A percentile compares a stretch with the other conserved stretches of the same genome.
Evolutionary conservation across 1,139 yeast genomes (phyloP).

Genomic region (Geotrichum candidum): DNA sequence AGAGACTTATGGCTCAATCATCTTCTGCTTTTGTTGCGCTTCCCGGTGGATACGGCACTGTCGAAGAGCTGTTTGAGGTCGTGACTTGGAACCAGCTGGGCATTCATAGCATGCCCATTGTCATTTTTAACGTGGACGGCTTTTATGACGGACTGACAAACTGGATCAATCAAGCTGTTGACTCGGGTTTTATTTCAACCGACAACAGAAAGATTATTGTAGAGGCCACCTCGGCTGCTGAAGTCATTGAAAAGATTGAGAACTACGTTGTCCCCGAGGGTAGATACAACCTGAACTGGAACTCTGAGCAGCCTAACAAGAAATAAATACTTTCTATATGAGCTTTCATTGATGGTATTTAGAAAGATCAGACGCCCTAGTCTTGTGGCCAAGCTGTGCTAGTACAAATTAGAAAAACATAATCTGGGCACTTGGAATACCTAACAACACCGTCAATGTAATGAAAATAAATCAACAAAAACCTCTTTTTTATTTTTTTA

Average conservation of each 20-base stretch:
- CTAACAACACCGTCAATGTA: no score
- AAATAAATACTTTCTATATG: background rate
- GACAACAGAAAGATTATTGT: slow-evolving; percentile 63
- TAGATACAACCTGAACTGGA: slow-evolving; percentile 71
- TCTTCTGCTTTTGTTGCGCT: slow-evolving; percentile 84
- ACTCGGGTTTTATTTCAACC: slow-evolving; percentile 60
- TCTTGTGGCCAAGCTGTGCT: no score
- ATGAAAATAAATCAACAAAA: background rate
- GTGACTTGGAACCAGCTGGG: slow-evolving; percentile 89
- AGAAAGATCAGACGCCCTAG: no score
- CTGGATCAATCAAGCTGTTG: slow-evolving; percentile 38
- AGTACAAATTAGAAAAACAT: no score
- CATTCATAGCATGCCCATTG: slow-evolving; percentile 75
- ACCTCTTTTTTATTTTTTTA: background rate
- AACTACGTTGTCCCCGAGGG: slow-evolving; percentile 67
- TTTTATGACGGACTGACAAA: slow-evolving; percentile 65
- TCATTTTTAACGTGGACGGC: slow-evolving; percentile 71
- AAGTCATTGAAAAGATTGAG: slow-evolving; percentile 48
- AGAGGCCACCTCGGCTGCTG: slow-evolving; percentile 56
- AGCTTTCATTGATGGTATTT: no score
- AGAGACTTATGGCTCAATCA: slow-evolving; percentile 78
- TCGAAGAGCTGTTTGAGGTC: slow-evolving; percentile 85
- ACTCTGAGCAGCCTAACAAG: slow-evolving; percentile 31
- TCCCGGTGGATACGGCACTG: slow-evolving; percentile 90
- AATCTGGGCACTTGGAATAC: no score